These are phyloP conservation scores for Laburnicola sp. DNA, from an alignment of 2,329 filamentous ascomycete species.

Conservation along the genomic window DNA sequence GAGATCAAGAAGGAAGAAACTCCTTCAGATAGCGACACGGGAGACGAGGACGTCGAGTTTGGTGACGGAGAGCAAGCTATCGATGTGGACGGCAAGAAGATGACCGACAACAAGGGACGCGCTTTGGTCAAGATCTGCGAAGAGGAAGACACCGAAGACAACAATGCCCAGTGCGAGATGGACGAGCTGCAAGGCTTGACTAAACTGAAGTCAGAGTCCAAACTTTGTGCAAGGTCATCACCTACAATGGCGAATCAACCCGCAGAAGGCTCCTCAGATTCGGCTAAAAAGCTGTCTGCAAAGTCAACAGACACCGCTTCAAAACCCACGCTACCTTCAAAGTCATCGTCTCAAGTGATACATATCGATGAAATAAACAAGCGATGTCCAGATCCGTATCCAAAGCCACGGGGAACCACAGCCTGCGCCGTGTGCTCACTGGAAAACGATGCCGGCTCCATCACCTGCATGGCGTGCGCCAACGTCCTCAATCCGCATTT, in stretches of 20 bases:
- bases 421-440: slow-evolving; percentile 71
- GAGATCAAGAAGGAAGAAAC: slow-evolving; percentile 37
- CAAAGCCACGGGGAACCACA: not conserved
- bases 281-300: too few relatives aligned
- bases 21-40: slow-evolving; percentile 38
- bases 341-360: slow-evolving; percentile 13
- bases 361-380: slow-evolving; percentile 24
- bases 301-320: too few relatives aligned
- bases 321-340: not conserved
- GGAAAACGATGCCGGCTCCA: slow-evolving; percentile 56
- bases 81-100: slow-evolving; percentile 65
- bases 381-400: slow-evolving; percentile 9
- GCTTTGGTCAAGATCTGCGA: too few relatives aligned
- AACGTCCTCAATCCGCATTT: slow-evolving; percentile 65
- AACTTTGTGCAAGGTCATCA: too few relatives aligned
- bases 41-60: slow-evolving; percentile 41
- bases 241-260: too few relatives aligned
- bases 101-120: slow-evolving; percentile 66
- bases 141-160: slow-evolving; percentile 57
- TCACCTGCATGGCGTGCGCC: slow-evolving; percentile 69
- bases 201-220: too few relatives aligned
- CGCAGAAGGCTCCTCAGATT: too few relatives aligned
- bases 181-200: slow-evolving; percentile 63
- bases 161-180: slow-evolving; percentile 58
- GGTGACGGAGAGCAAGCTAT: slow-evolving; percentile 55